Percentiles rank a stretch among this genome's conserved stretches.
Conservation (phyloP, 495 filamentous ascomycete genomes). For the Trichoderma orchidacearum region DNA sequence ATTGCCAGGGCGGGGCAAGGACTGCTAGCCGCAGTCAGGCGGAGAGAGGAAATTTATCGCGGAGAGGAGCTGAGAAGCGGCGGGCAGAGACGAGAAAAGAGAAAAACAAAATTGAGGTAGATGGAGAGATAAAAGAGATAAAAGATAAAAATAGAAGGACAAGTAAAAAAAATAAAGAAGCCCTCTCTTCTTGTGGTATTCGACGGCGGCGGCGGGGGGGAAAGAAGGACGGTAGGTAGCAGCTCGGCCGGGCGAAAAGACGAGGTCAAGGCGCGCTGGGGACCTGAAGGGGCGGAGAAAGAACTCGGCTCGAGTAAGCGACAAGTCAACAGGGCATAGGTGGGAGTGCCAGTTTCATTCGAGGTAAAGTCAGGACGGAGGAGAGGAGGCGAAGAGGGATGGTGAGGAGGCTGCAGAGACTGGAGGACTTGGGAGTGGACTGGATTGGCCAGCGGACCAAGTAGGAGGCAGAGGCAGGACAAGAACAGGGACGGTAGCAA, state of each 20-base stretch:
- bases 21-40: not conserved
- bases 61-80: not conserved
- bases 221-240: too few species aligned
- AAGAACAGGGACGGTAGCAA: not conserved
- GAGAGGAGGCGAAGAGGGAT: not conserved
- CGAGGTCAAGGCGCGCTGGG: not conserved
- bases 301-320: not conserved
- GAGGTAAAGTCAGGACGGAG: not conserved
- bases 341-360: not conserved
- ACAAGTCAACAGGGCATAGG: not conserved
- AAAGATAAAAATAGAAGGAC: not conserved
- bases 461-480: not conserved
- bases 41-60: not conserved
- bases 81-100: not conserved
- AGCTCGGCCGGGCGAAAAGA: not conserved
- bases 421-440: not conserved
- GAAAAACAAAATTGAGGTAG: not conserved
- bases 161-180: not conserved
- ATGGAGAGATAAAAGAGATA: not conserved
- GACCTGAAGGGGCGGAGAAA: not conserved
- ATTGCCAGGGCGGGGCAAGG: conserved; percentile 6
- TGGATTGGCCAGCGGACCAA: conserved; percentile 18
- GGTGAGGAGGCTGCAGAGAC: not conserved
- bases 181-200: not conserved
- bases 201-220: not conserved